Evolutionary conservation across 768 basidiomycete species (phyloP).

Genomic region (Russula griseocarnosa): DNA sequence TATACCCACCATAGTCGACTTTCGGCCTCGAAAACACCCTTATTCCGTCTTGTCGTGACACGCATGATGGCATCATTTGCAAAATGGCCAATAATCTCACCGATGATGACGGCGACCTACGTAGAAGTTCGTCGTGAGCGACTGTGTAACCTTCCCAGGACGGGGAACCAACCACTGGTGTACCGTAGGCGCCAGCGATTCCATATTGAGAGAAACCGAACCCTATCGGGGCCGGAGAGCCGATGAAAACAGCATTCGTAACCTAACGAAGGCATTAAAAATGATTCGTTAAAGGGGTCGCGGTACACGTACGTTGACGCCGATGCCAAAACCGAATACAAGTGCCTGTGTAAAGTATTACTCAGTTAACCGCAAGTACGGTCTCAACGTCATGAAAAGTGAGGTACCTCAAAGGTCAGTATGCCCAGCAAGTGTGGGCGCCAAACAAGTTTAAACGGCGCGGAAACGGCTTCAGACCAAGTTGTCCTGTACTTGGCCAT

Average conservation of each 20-base stretch:
- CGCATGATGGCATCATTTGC: constrained; percentile 50
- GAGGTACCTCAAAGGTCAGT: constrained; percentile 39
- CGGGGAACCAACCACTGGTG: constrained; percentile 45
- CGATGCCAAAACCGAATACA: constrained; percentile 62
- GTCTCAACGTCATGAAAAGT: neutral
- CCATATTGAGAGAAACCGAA: constrained; percentile 49
- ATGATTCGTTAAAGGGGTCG: neutral
- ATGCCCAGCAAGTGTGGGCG: constrained; percentile 56
- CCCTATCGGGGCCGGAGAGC: constrained; percentile 48
- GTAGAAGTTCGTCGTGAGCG: neutral
- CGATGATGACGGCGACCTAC: constrained; percentile 48
- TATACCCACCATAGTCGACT: constrained; percentile 50
- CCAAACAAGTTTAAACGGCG: constrained; percentile 54
- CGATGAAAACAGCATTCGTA: constrained; percentile 63
- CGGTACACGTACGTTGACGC: constrained; percentile 47
- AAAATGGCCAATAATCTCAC: constrained; percentile 50
- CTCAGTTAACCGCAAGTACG: neutral
- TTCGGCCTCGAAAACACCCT: constrained; percentile 54
- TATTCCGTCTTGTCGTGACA: constrained; percentile 41
- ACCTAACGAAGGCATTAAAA: constrained; percentile 38
- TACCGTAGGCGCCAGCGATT: constrained; percentile 52
- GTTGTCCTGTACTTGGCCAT: constrained; percentile 56
- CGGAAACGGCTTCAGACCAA: constrained; percentile 45
- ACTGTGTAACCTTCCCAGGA: neutral
- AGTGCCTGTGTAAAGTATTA: constrained; percentile 39